phyloP scores from a whole-genome alignment of 176 grass and related monocot genomes.

The Avena insularis region DNA sequence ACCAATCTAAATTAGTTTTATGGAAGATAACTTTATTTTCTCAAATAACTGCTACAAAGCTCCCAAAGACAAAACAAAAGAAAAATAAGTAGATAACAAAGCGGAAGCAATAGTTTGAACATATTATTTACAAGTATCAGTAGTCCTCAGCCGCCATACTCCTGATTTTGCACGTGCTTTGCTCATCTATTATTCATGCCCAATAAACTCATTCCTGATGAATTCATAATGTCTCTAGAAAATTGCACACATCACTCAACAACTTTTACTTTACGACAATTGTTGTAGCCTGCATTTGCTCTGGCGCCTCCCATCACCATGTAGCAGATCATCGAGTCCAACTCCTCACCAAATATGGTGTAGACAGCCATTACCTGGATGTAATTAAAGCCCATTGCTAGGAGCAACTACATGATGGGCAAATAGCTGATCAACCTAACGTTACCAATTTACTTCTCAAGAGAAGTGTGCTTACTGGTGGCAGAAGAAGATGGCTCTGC shows the following conservation, averaged over 20 bases:
- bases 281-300: constrained; percentile 27
- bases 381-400: constrained; percentile 96
- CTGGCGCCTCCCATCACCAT: constrained; percentile 63
- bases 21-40: too few species aligned
- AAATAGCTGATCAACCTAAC: not conserved
- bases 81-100: too few species aligned
- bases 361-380: constrained; percentile 83
- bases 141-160: too few species aligned
- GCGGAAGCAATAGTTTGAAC: too few species aligned
- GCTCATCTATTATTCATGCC: not conserved
- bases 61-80: too few species aligned
- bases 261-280: constrained; percentile 78
- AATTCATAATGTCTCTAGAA: not conserved
- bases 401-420: constrained; percentile 64
- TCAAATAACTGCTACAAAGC: too few species aligned
- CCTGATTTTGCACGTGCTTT: too few species aligned
- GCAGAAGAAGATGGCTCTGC: constrained; percentile 72
- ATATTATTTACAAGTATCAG: too few species aligned
- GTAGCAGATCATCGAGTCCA: constrained; percentile 54
- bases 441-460: too few species aligned
- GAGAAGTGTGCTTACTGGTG: constrained; percentile 40
- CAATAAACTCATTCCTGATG: not conserved
- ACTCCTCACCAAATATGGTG: constrained; percentile 81
- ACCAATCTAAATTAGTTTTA: too few species aligned
- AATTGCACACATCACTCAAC: constrained; percentile 32